Evolutionary conservation across 257 asterid genomes (phyloP).

Genomic region (Cordia subcordata): DNA sequence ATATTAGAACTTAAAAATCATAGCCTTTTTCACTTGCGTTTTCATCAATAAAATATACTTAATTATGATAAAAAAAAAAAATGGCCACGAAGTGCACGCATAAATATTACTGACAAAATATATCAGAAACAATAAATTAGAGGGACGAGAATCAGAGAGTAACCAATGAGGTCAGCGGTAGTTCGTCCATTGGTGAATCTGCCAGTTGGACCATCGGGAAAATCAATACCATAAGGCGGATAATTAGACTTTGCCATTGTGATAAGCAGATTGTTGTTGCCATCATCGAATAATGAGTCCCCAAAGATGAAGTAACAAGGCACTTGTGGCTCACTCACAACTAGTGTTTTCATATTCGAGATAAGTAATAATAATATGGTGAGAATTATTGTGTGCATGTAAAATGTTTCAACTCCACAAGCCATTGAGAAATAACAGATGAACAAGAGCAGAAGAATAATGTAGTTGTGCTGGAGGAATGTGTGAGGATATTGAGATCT

Average conservation of each 20-base stretch:
- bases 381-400: not conserved
- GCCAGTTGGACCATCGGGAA: slow-evolving; percentile 29
- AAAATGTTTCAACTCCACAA: no score
- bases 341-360: not conserved
- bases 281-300: slow-evolving; percentile 31
- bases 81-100: no score
- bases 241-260: slow-evolving; percentile 26
- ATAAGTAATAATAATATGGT: not conserved
- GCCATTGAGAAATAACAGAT: not conserved
- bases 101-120: no score
- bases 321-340: slow-evolving; percentile 11
- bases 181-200: slow-evolving; percentile 32
- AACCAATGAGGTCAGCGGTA: slow-evolving; percentile 26
- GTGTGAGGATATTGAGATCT: no score
- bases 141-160: not conserved
- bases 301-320: slow-evolving; percentile 34
- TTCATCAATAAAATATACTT: no score
- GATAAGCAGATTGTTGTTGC: slow-evolving; percentile 26
- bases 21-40: no score
- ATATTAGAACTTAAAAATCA: no score
- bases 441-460: no score
- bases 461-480: no score
- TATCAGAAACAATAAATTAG: not conserved
- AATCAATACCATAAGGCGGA: slow-evolving; percentile 35
- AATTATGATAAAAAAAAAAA: no score